Evolutionary conservation across 306 rosid genomes (phyloP).

Genomic region (Cicer bijugum): DNA sequence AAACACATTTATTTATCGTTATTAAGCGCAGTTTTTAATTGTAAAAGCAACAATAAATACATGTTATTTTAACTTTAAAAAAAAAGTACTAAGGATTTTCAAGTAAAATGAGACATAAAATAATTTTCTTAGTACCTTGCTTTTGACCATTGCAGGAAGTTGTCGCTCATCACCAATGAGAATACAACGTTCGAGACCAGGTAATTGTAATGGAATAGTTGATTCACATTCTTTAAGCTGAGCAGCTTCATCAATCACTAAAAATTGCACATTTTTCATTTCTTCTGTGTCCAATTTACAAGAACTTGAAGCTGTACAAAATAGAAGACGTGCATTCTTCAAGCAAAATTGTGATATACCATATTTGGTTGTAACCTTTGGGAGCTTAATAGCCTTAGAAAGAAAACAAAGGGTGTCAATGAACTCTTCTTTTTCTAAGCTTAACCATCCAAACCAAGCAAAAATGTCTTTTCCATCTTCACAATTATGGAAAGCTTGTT

Average conservation of each 20-base stretch:
- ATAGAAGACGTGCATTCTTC: slow-evolving; percentile 46
- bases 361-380: neutral
- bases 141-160: slow-evolving; percentile 64
- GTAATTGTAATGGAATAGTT: slow-evolving; percentile 58
- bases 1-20: too few species aligned
- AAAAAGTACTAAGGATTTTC: too few species aligned
- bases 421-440: slow-evolving; percentile 18
- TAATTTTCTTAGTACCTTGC: slow-evolving; percentile 54
- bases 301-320: slow-evolving; percentile 56
- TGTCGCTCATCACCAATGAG: slow-evolving; percentile 69
- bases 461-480: neutral
- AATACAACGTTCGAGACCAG: slow-evolving; percentile 49
- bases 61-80: too few species aligned
- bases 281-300: slow-evolving; percentile 37
- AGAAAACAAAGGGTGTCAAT: slow-evolving; percentile 31
- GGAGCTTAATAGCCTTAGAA: slow-evolving; percentile 27
- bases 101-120: too few species aligned
- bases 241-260: slow-evolving; percentile 70
- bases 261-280: neutral
- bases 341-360: slow-evolving; percentile 37
- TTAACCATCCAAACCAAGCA: slow-evolving; percentile 19
- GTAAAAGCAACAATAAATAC: too few species aligned
- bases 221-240: slow-evolving; percentile 71
- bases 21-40: too few species aligned
- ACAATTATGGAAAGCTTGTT: neutral